Percentiles rank a stretch among this genome's conserved stretches.
These are phyloP conservation scores for Microcos paniculata DNA, from an alignment of 345 rosid species.

Conservation along the genomic window DNA sequence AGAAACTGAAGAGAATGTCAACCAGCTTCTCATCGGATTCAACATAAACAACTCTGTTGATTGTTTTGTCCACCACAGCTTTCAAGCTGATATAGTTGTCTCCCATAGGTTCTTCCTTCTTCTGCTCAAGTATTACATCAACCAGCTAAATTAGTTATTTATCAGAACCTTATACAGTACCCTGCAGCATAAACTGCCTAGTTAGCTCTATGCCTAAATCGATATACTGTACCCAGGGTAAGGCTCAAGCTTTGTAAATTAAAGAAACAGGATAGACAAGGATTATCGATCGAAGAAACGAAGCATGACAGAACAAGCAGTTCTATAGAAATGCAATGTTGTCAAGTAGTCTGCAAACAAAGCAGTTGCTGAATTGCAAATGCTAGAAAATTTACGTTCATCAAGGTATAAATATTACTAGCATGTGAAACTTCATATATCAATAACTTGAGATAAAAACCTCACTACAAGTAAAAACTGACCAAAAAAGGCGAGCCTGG, in stretches of 20 bases:
- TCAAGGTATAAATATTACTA: too few relatives aligned
- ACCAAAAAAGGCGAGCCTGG: too few relatives aligned
- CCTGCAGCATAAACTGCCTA: not conserved
- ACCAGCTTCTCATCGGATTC: constrained; percentile 22
- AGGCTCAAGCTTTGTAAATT: too few relatives aligned
- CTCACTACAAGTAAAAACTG: too few relatives aligned
- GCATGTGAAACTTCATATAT: too few relatives aligned
- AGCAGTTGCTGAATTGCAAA: too few relatives aligned
- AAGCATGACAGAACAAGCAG: not conserved
- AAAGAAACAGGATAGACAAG: not conserved
- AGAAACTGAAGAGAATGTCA: constrained; percentile 29
- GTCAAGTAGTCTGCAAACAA: too few relatives aligned
- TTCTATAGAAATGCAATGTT: not conserved
- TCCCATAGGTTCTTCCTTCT: not conserved
- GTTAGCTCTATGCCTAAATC: not conserved
- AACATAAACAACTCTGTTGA: constrained; percentile 16
- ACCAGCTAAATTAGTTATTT: not conserved
- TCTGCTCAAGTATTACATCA: not conserved
- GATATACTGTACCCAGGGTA: too few relatives aligned
- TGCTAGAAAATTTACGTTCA: too few relatives aligned
- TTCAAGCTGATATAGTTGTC: not conserved
- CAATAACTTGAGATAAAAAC: too few relatives aligned
- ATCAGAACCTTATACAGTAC: not conserved
- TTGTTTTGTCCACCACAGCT: constrained; percentile 17
- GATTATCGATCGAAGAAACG: not conserved